Base-by-base conservation (phyloP, 2,329 filamentous ascomycete genomes). In the Diaporthe citri region DNA sequence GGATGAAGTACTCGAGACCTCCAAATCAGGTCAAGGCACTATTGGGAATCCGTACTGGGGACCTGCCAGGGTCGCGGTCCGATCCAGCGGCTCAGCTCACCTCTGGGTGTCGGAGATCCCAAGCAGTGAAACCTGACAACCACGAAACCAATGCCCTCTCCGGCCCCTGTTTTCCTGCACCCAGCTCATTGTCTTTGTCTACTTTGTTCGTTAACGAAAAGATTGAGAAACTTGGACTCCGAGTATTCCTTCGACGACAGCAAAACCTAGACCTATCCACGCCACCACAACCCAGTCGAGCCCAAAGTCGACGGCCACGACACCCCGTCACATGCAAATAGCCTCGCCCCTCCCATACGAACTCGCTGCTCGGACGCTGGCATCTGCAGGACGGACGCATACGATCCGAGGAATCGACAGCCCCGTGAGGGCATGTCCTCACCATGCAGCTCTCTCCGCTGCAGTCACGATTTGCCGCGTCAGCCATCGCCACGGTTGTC, bases 401-500 rank as follows among this genome's bases (percentile, higher is more conserved):
- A 59, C 62, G 39, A 67, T 48, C 56, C 39, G 56, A 22, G 31
- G n/a, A 70, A 31, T 34, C 36, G 56, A 72, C 59, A 67, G 57
- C 84, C 83, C 81, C 81, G 80, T 80, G 83, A 83, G 87, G 87
- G 84, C 84, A 85, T 85, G 83, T 79, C 78, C 79, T 77, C 81
- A 83, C 80, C 77, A 90, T 90, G 89, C 86, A 92, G 83, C 88
- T 93, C 83, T 92, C 89, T 82, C 91, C 90, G 80, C 86, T 94
- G 78, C 94, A 94, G 86, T 93, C 92, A 85, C 92, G 93, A 81
- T 90, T 95, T 80, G 90, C 90, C 81, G 91, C 92, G 79, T 94
- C 92, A 74, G 82, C 93, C 71, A 86, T 89, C 79, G 90, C 91
- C 72, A 90, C 91, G 4, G 83, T 90, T 41, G 81, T 93, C 69